Evolutionary conservation across 371 early-diverging fungal genomes (phyloP).

Genomic region (Phascolomyces articulosus): DNA sequence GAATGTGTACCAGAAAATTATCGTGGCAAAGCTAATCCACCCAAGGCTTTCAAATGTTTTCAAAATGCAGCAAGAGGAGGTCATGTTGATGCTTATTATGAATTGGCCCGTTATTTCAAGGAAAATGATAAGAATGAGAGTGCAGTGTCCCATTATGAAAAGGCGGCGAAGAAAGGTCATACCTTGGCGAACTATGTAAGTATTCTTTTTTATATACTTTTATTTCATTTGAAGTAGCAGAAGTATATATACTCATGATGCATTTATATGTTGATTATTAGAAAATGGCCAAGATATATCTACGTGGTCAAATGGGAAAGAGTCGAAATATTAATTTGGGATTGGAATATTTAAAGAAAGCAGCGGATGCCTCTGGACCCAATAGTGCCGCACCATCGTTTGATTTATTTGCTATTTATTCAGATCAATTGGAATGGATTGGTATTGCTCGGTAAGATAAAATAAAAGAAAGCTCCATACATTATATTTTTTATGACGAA

Average conservation of each 20-base stretch:
- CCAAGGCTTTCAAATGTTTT: constrained; percentile 24
- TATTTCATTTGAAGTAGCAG: not conserved
- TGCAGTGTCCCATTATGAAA: constrained; percentile 75
- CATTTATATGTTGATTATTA: not conserved
- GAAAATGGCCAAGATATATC: constrained; percentile 28
- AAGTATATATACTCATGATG: not conserved
- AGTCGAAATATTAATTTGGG: constrained; percentile 19
- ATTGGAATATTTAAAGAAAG: constrained; percentile 20
- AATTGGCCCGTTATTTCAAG: constrained; percentile 42
- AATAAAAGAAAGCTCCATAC: no score
- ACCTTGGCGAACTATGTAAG: constrained; percentile 20
- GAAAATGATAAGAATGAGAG: constrained; percentile 62
- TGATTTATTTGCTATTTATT: constrained; percentile 41
- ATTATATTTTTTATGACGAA: not conserved
- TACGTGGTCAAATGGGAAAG: constrained; percentile 20
- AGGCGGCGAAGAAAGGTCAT: constrained; percentile 72
- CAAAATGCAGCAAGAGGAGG: constrained; percentile 24
- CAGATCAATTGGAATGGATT: constrained; percentile 29
- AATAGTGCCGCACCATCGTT: constrained; percentile 44
- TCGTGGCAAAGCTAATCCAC: constrained; percentile 9
- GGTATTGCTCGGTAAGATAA: constrained; percentile 18
- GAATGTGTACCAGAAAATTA: constrained; percentile 7
- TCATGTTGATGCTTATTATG: constrained; percentile 21
- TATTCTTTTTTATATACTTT: not conserved
- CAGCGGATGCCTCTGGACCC: constrained; percentile 21